These are phyloP conservation scores for Globisporangium spinosum DNA, from an alignment of 352 stramenopile species.

Conservation along the genomic window DNA sequence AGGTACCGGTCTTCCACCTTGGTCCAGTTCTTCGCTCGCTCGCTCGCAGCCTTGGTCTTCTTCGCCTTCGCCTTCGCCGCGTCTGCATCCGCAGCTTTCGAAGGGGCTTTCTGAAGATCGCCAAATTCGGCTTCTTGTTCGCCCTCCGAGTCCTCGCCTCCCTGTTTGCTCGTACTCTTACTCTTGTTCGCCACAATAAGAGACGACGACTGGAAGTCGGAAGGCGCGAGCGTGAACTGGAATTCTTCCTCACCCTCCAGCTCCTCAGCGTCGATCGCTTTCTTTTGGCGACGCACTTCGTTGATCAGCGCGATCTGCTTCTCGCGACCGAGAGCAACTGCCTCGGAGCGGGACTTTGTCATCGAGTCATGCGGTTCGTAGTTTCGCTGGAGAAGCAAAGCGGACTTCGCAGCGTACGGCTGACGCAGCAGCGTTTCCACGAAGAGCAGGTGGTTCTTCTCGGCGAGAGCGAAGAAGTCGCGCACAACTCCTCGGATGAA, in stretches of 20 bases:
- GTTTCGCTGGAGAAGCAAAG: conserved; percentile 65
- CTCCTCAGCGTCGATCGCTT: conserved; percentile 68
- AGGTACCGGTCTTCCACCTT: conserved; percentile 81
- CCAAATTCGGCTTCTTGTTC: conserved; percentile 28
- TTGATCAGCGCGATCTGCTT: conserved; percentile 54
- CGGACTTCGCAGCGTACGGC: conserved; percentile 62
- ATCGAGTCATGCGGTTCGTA: conserved; percentile 71
- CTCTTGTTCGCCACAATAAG: conserved; percentile 24
- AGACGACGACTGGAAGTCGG: conserved; percentile 58
- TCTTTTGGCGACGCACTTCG: conserved; percentile 62
- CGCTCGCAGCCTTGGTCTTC: conserved; percentile 28
- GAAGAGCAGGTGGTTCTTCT: conserved; percentile 81
- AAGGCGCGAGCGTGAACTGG: conserved; percentile 57
- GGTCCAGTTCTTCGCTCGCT: conserved; percentile 77
- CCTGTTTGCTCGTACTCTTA: not conserved
- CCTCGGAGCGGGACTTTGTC: conserved; percentile 55
- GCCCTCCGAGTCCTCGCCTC: not conserved
- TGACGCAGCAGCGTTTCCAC: conserved; percentile 73
- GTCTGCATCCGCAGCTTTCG: not conserved
- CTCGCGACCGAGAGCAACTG: conserved; percentile 58
- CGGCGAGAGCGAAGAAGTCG: conserved; percentile 73
- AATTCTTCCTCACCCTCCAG: conserved; percentile 81
- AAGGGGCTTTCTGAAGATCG: not conserved
- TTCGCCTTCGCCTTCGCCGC: not conserved
- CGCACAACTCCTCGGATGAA: conserved; percentile 77